Conservation (phyloP, 2,329 filamentous ascomycete genomes). For the Fusarium paranaense region DNA sequence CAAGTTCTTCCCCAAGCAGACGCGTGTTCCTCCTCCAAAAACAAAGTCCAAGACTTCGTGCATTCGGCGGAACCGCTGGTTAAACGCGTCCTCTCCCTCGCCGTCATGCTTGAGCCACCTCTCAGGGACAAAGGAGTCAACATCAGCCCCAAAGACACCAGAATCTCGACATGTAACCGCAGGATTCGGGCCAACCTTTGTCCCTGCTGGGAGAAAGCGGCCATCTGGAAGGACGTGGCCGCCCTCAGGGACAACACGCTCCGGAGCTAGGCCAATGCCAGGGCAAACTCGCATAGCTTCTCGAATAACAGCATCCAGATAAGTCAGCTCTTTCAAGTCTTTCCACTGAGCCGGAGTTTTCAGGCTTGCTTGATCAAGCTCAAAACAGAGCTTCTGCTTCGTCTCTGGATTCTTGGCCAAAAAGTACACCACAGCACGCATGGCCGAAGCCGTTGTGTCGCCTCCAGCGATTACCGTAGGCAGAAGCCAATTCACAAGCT, state of each 20-base stretch:
- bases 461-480: constrained; percentile 47
- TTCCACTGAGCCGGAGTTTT: neutral
- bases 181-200: constrained; percentile 1
- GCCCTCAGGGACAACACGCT: constrained; percentile 1
- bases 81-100: neutral
- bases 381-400: constrained; percentile 8
- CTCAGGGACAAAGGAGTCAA: neutral
- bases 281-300: constrained; percentile 6
- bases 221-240: constrained; percentile 1
- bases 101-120: neutral
- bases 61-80: neutral
- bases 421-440: constrained; percentile 50
- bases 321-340: neutral
- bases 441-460: constrained; percentile 49
- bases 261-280: neutral
- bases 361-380: neutral
- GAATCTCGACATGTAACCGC: neutral
- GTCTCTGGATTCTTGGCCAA: constrained; percentile 45
- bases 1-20: constrained; percentile 8
- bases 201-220: neutral
- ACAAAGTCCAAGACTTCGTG: neutral
- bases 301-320: constrained; percentile 3
- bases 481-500: constrained; percentile 46
- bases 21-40: neutral
- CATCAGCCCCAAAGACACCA: neutral